phyloP scores from a whole-genome alignment of 1,284 basidiomycete species.

The Pseudozyma tsukubaensis region DNA sequence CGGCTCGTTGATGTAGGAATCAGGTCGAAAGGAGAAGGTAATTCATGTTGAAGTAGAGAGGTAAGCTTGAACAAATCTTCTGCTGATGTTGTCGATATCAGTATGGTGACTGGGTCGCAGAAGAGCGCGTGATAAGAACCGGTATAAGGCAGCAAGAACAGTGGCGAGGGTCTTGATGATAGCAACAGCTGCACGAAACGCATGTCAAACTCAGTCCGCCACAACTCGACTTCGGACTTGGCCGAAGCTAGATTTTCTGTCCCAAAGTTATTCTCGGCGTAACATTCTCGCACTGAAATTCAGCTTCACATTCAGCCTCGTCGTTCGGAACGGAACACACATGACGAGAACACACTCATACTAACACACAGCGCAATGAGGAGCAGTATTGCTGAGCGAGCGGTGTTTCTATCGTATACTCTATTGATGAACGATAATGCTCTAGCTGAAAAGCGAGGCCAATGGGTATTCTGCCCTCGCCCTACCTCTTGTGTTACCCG shows the following conservation, averaged over 20 bases:
- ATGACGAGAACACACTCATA: too few relatives aligned
- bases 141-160: too few relatives aligned
- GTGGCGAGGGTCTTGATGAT: too few relatives aligned
- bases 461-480: slow-evolving; percentile 45
- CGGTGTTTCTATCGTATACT: slow-evolving; percentile 6
- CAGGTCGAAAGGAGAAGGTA: too few relatives aligned
- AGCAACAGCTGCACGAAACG: slow-evolving; percentile 1
- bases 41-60: neutral
- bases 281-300: slow-evolving; percentile 17
- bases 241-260: slow-evolving; percentile 16
- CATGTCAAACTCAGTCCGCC: slow-evolving; percentile 16
- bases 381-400: neutral
- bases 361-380: neutral
- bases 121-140: too few relatives aligned
- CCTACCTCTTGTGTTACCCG: slow-evolving; percentile 28
- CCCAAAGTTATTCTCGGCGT: neutral
- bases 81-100: too few relatives aligned
- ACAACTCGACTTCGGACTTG: slow-evolving; percentile 32
- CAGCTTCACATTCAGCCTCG: too few relatives aligned
- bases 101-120: too few relatives aligned
- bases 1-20: neutral
- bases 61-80: too few relatives aligned
- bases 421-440: neutral
- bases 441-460: slow-evolving; percentile 38
- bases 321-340: too few relatives aligned